A percentile compares a stretch with the other conserved stretches of the same genome.
phyloP scores from a whole-genome alignment of 208 protist genomes.

The Borovskyia barvae region DNA sequence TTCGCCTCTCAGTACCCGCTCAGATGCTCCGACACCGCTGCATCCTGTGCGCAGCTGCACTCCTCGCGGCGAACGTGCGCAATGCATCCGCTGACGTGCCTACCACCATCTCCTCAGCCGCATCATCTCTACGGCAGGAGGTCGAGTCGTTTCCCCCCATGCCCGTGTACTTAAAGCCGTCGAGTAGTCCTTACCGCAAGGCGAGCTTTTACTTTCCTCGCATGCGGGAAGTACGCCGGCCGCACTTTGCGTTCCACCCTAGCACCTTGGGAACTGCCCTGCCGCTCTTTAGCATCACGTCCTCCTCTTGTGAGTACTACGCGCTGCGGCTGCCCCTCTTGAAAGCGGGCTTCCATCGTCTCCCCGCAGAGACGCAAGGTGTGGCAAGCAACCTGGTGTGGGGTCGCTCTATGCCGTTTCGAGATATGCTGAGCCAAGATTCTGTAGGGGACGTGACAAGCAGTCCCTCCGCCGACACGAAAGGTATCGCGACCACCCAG shows the following conservation, averaged over 20 bases:
- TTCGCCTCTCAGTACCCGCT: no score
- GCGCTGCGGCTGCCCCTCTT: slow-evolving; percentile 91
- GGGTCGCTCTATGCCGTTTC: slow-evolving; percentile 64
- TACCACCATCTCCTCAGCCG: background rate
- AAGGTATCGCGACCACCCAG: slow-evolving; percentile 14
- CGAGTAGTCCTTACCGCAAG: slow-evolving; percentile 54
- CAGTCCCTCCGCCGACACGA: background rate
- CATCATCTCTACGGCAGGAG: background rate
- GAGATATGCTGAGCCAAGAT: slow-evolving; percentile 14
- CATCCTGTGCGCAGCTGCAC: background rate
- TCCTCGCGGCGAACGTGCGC: background rate
- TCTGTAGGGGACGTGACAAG: background rate
- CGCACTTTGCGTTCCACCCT: slow-evolving; percentile 22
- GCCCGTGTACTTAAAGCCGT: slow-evolving; percentile 73
- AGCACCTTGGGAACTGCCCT: slow-evolving; percentile 47
- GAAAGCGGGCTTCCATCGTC: slow-evolving; percentile 77
- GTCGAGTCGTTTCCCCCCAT: slow-evolving; percentile 19
- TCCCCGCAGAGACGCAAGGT: slow-evolving; percentile 20
- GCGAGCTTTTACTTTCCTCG: slow-evolving; percentile 78
- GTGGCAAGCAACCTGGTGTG: slow-evolving; percentile 69
- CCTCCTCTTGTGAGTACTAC: slow-evolving; percentile 94
- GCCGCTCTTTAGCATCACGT: slow-evolving; percentile 78
- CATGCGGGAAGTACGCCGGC: slow-evolving; percentile 45
- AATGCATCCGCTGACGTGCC: background rate
- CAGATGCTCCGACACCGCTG: slow-evolving; percentile 1